phyloP scores from a whole-genome alignment of 2,329 filamentous ascomycete species.

The Blastomyces gilchristii region DNA sequence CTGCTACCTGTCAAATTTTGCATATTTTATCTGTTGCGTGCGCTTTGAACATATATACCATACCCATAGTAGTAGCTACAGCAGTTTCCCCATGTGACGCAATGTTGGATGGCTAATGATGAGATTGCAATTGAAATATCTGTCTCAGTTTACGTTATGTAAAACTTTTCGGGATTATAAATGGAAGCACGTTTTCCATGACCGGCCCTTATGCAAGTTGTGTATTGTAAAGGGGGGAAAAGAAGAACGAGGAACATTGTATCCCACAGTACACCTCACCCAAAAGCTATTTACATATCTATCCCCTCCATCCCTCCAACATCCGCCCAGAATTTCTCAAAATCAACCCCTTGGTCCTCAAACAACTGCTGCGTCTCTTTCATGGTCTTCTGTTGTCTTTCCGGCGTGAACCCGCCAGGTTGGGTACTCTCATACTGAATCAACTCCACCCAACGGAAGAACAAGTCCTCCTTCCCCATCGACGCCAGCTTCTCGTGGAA shows the following conservation, averaged over 20 bases:
- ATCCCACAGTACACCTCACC: background rate
- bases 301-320: constrained; percentile 52
- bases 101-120: background rate
- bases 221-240: background rate
- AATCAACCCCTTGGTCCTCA: constrained; percentile 63
- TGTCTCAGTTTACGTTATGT: background rate
- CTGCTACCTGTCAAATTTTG: background rate
- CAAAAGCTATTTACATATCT: constrained; percentile 33
- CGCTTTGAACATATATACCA: background rate
- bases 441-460: constrained; percentile 87
- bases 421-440: constrained; percentile 76
- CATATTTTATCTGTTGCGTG: background rate
- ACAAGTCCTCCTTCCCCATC: constrained; percentile 77
- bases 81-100: background rate
- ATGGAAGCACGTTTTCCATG: background rate
- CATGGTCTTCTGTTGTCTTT: constrained; percentile 62
- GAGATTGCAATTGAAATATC: background rate
- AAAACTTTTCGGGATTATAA: background rate
- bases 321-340: constrained; percentile 67
- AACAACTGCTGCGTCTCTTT: constrained; percentile 68
- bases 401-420: constrained; percentile 66
- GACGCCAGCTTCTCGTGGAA: constrained; percentile 67
- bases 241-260: background rate
- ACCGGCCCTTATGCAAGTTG: too few relatives aligned
- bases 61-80: background rate